These are phyloP conservation scores for Xylaria scruposa DNA, from an alignment of 495 filamentous ascomycete species.

Conservation along the genomic window DNA sequence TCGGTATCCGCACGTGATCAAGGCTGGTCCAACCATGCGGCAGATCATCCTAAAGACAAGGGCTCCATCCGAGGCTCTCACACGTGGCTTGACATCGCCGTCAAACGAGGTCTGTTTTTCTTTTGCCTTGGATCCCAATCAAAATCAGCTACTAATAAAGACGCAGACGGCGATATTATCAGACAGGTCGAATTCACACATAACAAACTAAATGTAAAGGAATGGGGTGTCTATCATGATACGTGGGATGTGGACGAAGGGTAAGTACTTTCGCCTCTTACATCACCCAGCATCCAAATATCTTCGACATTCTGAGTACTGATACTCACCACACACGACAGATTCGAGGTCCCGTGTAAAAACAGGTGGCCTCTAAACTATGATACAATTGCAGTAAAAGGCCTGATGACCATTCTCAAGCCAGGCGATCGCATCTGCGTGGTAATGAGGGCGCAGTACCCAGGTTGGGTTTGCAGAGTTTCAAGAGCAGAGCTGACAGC, in stretches of 20 bases:
- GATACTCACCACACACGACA: not conserved
- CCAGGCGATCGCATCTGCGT: constrained; percentile 10
- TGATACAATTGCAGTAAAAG: not conserved
- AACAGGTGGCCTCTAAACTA: not conserved
- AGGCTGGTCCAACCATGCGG: constrained; percentile 1
- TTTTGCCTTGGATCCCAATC: not conserved
- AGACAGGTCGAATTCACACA: constrained; percentile 6
- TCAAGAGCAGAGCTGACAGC: constrained; percentile 5
- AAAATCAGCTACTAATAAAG: not conserved
- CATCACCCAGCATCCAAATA: not conserved
- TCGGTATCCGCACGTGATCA: constrained; percentile 4
- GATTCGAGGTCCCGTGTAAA: constrained; percentile 1
- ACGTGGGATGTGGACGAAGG: not conserved
- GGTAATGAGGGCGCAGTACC: not conserved
- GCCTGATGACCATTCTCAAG: not conserved
- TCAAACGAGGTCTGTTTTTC: not conserved
- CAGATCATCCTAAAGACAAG: not conserved
- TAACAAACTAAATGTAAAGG: constrained; percentile 1
- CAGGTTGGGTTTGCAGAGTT: not conserved
- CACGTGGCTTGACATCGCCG: not conserved
- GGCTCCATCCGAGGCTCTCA: constrained; percentile 3
- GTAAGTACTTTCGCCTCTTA: not conserved
- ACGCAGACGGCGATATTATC: not conserved
- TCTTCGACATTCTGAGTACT: not conserved
- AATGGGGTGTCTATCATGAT: not conserved